Conservation (phyloP, 495 filamentous ascomycete species). For the Echria macrotheca region DNA sequence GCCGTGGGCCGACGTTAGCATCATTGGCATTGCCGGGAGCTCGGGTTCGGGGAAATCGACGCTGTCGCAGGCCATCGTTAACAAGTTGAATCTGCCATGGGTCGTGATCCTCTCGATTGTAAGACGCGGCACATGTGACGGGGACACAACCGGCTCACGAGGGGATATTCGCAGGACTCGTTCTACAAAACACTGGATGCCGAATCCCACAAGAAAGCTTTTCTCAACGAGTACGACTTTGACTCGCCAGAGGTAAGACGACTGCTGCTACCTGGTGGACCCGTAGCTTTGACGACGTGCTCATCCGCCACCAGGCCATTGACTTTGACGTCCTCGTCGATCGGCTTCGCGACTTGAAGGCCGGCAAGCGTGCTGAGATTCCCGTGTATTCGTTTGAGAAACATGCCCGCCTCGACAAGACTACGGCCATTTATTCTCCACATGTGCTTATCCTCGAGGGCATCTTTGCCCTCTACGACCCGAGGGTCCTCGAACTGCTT, state of each 20-base stretch:
- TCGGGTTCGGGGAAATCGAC: slow-evolving; percentile 98
- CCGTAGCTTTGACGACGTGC: neutral
- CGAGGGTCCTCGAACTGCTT: slow-evolving; percentile 74
- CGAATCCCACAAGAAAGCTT: slow-evolving; percentile 70
- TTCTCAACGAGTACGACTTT: slow-evolving; percentile 90
- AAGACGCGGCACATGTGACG: slow-evolving; percentile 20
- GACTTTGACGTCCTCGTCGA: slow-evolving; percentile 89
- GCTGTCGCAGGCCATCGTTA: slow-evolving; percentile 84
- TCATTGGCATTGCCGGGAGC: slow-evolving; percentile 93
- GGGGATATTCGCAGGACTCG: slow-evolving; percentile 86
- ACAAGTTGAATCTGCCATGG: slow-evolving; percentile 87
- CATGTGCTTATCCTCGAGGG: slow-evolving; percentile 94
- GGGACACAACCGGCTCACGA: slow-evolving; percentile 7
- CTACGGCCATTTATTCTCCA: slow-evolving; percentile 87
- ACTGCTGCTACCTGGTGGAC: neutral
- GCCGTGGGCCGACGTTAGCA: slow-evolving; percentile 89
- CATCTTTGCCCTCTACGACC: slow-evolving; percentile 90
- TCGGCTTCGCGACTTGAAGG: slow-evolving; percentile 75
- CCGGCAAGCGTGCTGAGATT: slow-evolving; percentile 87
- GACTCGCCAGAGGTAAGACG: slow-evolving; percentile 67
- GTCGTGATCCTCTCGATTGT: slow-evolving; percentile 97
- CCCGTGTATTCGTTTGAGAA: slow-evolving; percentile 94
- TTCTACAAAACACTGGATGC: slow-evolving; percentile 83
- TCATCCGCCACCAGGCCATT: slow-evolving; percentile 53
- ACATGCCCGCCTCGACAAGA: slow-evolving; percentile 72